Base-by-base conservation (phyloP, 805 yeast species). In the Hanseniaspora occidentalis region DNA sequence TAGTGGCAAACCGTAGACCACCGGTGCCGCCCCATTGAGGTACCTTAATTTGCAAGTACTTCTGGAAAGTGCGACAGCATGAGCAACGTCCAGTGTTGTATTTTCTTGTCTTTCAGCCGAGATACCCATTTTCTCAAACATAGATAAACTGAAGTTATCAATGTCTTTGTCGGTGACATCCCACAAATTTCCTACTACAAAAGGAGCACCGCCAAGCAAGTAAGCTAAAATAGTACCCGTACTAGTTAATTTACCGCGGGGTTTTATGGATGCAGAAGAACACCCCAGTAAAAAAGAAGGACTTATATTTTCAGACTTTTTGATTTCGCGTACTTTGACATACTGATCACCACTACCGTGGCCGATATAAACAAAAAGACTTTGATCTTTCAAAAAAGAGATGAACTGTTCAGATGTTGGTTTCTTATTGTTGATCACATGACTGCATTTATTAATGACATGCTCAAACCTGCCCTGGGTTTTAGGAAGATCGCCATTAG, bases 301-400 rank as follows among this genome's bases (percentile, higher is more conserved):
- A 0, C 86, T 77, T 8, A 77, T 55, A 0, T 39, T 43, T 2
- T 49, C 42, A 43, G 67, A 54, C 9, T 62, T 60, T 40, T 72
- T 71, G 34, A 86, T 58, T 1, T 71, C 59, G 4, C 75, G 66
- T 1, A 78, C 65, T 23, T 76, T 67, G 9, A 84, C 62, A 52
- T 77, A 85, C 45, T 82, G 86, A 46, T 84, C 89, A n/a, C 97
- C 96, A 4, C 96, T 92, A 0, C 97, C 96, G 60, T 92, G 99
- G 0, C 99, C 99, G 41, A 88, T 67, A 55, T 84, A 92, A 0
- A 89, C 64, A 48, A 80, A 81, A 7, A 83, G 47, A 29, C 72
- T 66, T 1, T 70, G 59, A 2, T 51, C 37, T 2, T 50, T 44
- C 7, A 88, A 52, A 14, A 67, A 65, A 0, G 58, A 39, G 1